These are phyloP conservation scores for Hypoxylon sp. DNA, from an alignment of 2,329 filamentous ascomycete genomes.

Conservation along the genomic window DNA sequence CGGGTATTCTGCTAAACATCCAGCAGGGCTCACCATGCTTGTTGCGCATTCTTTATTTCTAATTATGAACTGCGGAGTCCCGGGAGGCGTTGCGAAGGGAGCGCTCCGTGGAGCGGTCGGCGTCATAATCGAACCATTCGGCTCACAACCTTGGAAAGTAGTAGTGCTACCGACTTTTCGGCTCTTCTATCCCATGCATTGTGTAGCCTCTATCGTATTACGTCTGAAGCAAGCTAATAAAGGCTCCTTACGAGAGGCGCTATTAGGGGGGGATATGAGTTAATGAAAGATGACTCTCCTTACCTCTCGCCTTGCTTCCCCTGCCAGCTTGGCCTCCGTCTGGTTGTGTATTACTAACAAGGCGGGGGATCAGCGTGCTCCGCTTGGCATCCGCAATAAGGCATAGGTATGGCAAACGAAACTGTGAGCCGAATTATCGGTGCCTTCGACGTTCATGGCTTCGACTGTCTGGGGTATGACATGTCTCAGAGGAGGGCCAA, in stretches of 20 bases:
- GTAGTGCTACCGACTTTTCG: slow-evolving; percentile 11
- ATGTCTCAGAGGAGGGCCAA: slow-evolving; percentile 33
- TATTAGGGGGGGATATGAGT: slow-evolving; percentile 18
- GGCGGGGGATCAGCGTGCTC: slow-evolving; percentile 28
- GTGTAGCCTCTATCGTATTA: slow-evolving; percentile 1
- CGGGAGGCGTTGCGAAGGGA: slow-evolving; percentile 23
- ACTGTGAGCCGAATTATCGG: slow-evolving; percentile 8
- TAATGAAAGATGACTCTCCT: neutral
- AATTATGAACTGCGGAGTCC: slow-evolving; percentile 26
- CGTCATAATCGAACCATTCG: slow-evolving; percentile 48
- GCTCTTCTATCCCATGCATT: slow-evolving; percentile 17
- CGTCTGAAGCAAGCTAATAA: slow-evolving; percentile 7
- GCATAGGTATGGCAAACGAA: slow-evolving; percentile 10
- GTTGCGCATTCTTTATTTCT: slow-evolving; percentile 28
- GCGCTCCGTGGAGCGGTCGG: slow-evolving; percentile 17
- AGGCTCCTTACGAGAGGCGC: neutral
- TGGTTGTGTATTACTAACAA: neutral
- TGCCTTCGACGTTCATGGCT: slow-evolving; percentile 11
- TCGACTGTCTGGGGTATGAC: slow-evolving; percentile 10
- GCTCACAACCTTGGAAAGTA: slow-evolving; percentile 11
- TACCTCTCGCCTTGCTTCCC: neutral
- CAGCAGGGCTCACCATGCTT: slow-evolving; percentile 28
- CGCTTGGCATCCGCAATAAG: slow-evolving; percentile 26
- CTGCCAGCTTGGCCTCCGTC: neutral
- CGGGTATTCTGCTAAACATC: slow-evolving; percentile 42